Evolutionary conservation across 2,329 filamentous ascomycete genomes (phyloP), one percentile per base, ranked within the genome.

Genomic region (Epicoccum sorghinum): DNA sequence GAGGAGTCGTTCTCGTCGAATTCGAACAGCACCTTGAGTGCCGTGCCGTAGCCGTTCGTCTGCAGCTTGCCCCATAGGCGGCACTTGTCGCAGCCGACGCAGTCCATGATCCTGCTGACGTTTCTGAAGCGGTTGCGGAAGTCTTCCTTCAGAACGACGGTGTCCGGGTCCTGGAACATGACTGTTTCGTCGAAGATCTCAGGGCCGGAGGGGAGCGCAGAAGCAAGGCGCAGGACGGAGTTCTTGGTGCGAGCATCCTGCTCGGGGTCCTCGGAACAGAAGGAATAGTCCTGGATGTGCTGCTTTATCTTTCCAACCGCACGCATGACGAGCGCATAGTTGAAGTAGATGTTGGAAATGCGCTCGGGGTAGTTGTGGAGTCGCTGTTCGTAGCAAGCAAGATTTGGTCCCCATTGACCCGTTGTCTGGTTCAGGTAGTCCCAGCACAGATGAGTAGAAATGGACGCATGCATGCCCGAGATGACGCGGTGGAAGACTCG

Each of bases 81-180:
- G 77, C 95, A 99, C 79, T 99, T 99, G 79, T 99, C 95, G 75
- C 95, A 99, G 39, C 95, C 95, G 18, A 98, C 93, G 65, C 95
- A 99, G 75, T 99, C 95, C 95, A 99, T 99, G 61, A 98, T 83
- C 36, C 95, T 87, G 73, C 90, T 96, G 57, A 99, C 90, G 72
- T 99, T 99, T 71, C 95, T 87, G 83, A 99, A 99, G 13, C 95
- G 90, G 75, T 96, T 95, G 66, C 91, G 89, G 82, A 99, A 99
- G 71, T 99, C 95, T 71, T 98, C 93, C 75, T 98, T 99, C 52
- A 99, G 79, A 2, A 85, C 90, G 3, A 89, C 90, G 1, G 89
- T 84, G 30, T 83, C 80, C 0, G 82, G 79, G 47, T 84, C 82
- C 71, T 90, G 90, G 76, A 99, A 99, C 93, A 99, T 96, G 69